Evolutionary conservation across 2,329 filamentous ascomycete genomes (phyloP).

Genomic region (Penicillium brasilianum): DNA sequence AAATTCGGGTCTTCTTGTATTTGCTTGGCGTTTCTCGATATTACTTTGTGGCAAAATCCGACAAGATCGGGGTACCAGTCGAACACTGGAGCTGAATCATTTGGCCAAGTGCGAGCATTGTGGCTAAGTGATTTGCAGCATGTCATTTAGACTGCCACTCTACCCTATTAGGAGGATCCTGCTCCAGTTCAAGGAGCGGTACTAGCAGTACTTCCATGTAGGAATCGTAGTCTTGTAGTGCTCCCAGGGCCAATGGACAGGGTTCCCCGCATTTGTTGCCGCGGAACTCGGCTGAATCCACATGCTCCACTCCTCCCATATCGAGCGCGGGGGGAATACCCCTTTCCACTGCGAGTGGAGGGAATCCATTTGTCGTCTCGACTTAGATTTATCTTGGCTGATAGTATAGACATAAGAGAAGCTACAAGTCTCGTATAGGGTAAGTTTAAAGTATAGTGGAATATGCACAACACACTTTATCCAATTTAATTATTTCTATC

Average conservation of each 20-base stretch:
- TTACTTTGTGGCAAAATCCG: neutral
- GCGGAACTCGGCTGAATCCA: constrained; percentile 12
- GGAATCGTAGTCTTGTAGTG: too few relatives aligned
- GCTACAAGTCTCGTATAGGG: neutral
- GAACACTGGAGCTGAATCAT: too few relatives aligned
- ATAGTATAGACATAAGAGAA: neutral
- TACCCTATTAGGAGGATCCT: neutral
- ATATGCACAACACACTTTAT: too few relatives aligned
- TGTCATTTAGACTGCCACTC: neutral
- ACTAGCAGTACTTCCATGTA: too few relatives aligned
- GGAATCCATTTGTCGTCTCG: too few relatives aligned
- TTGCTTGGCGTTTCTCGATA: neutral
- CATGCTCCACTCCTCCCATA: neutral
- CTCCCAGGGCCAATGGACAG: neutral
- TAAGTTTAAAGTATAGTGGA: neutral
- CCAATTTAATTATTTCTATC: neutral
- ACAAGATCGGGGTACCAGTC: neutral
- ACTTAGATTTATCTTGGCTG: too few relatives aligned
- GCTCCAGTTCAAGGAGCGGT: too few relatives aligned
- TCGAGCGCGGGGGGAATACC: neutral
- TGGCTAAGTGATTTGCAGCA: neutral
- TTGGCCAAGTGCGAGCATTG: too few relatives aligned
- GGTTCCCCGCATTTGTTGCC: constrained; percentile 8
- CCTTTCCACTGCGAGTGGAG: neutral
- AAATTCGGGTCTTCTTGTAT: neutral